These are phyloP conservation scores for Orbilia ellipsospora DNA, from an alignment of 2,329 filamentous ascomycete genomes.

Conservation along the genomic window DNA sequence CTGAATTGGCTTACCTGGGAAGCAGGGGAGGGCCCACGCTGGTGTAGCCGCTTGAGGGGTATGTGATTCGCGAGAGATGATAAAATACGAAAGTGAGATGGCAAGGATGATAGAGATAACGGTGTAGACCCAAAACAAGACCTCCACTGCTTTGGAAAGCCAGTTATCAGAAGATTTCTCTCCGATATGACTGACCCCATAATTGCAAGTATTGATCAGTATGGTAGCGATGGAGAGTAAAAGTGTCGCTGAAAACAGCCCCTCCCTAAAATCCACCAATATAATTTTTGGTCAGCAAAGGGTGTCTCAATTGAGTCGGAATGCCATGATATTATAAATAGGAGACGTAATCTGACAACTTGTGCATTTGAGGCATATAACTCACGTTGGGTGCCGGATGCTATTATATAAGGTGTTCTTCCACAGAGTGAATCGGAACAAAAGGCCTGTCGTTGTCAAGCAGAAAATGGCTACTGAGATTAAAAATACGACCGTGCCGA, in stretches of 20 bases:
- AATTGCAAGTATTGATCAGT: conserved; percentile 49
- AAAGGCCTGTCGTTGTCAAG: conserved; percentile 23
- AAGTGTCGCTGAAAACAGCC: conserved; percentile 39
- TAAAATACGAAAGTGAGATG: conserved; percentile 44
- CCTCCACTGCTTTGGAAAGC: conserved; percentile 31
- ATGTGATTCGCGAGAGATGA: conserved; percentile 47
- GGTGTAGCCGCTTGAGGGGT: conserved; percentile 48
- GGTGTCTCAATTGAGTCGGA: not conserved
- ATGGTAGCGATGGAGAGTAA: conserved; percentile 41
- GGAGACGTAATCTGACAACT: no score
- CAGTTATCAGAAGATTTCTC: conserved; percentile 38
- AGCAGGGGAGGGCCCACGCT: conserved; percentile 49
- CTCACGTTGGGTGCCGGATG: conserved; percentile 50
- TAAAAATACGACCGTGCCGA: conserved; percentile 42
- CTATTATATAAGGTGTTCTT: conserved; percentile 39
- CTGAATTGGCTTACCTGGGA: conserved; percentile 28
- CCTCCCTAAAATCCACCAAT: conserved; percentile 13
- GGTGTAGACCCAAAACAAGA: conserved; percentile 44
- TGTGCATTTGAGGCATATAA: not conserved
- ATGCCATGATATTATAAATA: not conserved
- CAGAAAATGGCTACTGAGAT: conserved; percentile 49
- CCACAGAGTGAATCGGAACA: conserved; percentile 39
- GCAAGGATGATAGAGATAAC: conserved; percentile 30
- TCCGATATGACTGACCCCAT: conserved; percentile 37
- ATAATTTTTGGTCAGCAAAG: not conserved